A percentile compares a stretch with the other conserved stretches of the same genome.
These are phyloP conservation scores for Balamuthia mandrillaris DNA, from an alignment of 208 protist species.

Conservation along the genomic window DNA sequence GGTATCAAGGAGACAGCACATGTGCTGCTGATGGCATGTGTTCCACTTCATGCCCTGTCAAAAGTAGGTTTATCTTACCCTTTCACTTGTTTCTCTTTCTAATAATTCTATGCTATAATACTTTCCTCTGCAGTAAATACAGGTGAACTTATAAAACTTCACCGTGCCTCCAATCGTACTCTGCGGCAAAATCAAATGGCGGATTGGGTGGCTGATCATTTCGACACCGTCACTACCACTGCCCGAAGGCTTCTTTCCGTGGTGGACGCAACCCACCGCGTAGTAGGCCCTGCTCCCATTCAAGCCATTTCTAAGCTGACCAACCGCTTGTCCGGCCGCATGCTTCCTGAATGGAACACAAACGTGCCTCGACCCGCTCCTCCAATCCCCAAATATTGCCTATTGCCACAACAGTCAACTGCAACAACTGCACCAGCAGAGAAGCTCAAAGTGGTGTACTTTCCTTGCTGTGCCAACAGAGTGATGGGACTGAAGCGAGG, in stretches of 20 bases:
- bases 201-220: slow-evolving; percentile 38
- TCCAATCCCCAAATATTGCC: neutral
- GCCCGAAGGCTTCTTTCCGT: neutral
- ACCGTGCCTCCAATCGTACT: neutral
- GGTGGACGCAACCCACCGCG: neutral
- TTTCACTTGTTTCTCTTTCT: neutral
- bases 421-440: neutral
- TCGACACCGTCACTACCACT: neutral
- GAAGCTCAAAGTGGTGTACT: slow-evolving; percentile 19
- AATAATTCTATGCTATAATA: neutral
- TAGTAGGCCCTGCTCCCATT: neutral
- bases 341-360: neutral
- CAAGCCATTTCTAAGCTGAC: neutral
- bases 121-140: slow-evolving; percentile 48
- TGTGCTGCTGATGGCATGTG: slow-evolving; percentile 65
- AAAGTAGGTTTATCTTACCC: slow-evolving; percentile 18
- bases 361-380: neutral
- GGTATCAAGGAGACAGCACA: slow-evolving; percentile 8
- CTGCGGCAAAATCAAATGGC: neutral
- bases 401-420: neutral
- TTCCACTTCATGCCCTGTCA: slow-evolving; percentile 59
- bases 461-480: neutral
- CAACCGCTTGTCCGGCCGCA: neutral
- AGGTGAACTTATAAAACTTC: slow-evolving; percentile 52
- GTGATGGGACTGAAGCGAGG: neutral